Evolutionary conservation across 192 early-diverging fungal species (phyloP), one percentile per base, ranked within the genome.

Genomic region (Piromyces finnis): DNA sequence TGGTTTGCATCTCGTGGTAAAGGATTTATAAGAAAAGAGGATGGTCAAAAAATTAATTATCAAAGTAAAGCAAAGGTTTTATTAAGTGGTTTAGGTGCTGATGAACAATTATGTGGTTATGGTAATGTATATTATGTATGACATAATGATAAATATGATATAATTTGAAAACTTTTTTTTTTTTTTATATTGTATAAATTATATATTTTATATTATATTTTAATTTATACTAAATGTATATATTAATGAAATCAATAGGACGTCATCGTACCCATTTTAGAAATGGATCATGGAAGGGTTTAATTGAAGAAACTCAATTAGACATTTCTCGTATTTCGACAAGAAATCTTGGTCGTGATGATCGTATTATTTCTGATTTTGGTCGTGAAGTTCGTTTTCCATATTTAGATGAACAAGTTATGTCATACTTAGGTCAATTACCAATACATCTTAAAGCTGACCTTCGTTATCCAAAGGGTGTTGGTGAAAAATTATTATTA

Each of bases 1-100:
- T 98, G 95, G 96, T 98, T 97, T 88, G 97, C 95, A 3, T 86
- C 93, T 29, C 87, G 95, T n/a, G 96, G 95, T 0, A 79, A 82
- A 32, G 95, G 95, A 78, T 82, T 29, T 22, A 29, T 78, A 12
- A 51, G n/a, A n/a, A n/a, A 83, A 68, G 80, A 41, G 29, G 30
- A 32, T 30, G 28, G 68, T 83, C 26, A n/a, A 84, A 51, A 51
- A 51, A 51, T 51, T 22, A 18, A 51, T 5, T 51, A 51, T 51
- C 41, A 51, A 51, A 51, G 41, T 51, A 51, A 51, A 51, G 41
- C 41, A 5, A 51, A 51, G 13, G 13, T 51, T 5, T 22, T 51
- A 51, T 51, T 51, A 22, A 51, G 41, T 51, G 41, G 41, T 22
- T 51, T 51, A 51, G 41, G 41, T 22, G 41, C 41, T 51, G 41